Conservation (phyloP, 129 eudicot genomes). For the Silybum marianum region DNA sequence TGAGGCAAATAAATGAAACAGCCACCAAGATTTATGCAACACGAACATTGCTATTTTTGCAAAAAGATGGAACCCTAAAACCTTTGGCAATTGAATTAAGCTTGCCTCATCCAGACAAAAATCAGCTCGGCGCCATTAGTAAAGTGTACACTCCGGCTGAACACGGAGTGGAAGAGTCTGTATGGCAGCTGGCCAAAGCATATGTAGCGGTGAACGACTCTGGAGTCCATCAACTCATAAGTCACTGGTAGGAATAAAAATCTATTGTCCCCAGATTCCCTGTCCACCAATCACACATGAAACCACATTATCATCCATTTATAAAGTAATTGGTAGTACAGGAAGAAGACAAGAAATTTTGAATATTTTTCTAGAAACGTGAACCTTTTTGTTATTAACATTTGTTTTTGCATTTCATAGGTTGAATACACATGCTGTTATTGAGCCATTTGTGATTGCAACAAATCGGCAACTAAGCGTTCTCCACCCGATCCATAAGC, state of each 20-base stretch:
- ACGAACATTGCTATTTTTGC: conserved; percentile 47
- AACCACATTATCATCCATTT: not conserved
- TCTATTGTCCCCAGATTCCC: no score
- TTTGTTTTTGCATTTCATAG: conserved; percentile 45
- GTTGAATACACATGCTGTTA: conserved; percentile 24
- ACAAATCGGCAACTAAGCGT: conserved; percentile 50
- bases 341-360: not conserved
- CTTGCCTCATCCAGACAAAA: conserved; percentile 46
- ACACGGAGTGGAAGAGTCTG: conserved; percentile 42
- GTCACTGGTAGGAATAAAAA: conserved; percentile 41
- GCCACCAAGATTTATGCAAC: conserved; percentile 56
- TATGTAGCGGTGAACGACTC: conserved; percentile 55
- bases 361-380: not conserved
- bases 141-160: conserved; percentile 52
- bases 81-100: conserved; percentile 66
- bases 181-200: conserved; percentile 70
- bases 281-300: not conserved
- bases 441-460: conserved; percentile 48
- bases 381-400: not conserved
- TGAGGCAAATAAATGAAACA: conserved; percentile 46
- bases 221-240: conserved; percentile 58
- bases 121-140: conserved; percentile 31
- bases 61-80: conserved; percentile 49
- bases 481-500: conserved; percentile 47
- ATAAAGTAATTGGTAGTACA: no score